A percentile compares a stretch with the other conserved stretches of the same genome.
Evolutionary conservation across 2,329 filamentous ascomycete species (phyloP).

Genomic region (Endothia cerciana): DNA sequence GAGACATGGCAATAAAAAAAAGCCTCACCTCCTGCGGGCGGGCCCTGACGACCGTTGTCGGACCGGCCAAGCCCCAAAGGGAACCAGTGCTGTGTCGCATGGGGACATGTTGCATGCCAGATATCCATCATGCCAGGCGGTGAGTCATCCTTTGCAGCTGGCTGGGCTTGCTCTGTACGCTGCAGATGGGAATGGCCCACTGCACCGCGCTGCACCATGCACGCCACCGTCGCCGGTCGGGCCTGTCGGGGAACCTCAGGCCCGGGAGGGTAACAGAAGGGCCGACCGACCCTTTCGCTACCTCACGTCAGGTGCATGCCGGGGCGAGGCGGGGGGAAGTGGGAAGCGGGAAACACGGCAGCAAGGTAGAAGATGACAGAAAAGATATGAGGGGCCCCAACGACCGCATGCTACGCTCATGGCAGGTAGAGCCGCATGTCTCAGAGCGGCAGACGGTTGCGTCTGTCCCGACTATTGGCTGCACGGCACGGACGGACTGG

Average conservation of each 20-base stretch:
- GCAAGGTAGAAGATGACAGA: background rate
- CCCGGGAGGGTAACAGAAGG: background rate
- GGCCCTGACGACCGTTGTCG: background rate
- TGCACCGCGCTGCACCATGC: slow-evolving; percentile 3
- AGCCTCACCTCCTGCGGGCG: background rate
- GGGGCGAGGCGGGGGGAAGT: too few species aligned
- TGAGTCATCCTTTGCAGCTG: background rate
- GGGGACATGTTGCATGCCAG: slow-evolving; percentile 18
- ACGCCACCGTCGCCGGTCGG: background rate
- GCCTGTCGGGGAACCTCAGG: background rate
- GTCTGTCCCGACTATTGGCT: background rate
- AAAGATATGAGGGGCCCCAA: background rate
- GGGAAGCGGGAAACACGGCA: background rate
- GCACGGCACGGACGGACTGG: slow-evolving; percentile 4
- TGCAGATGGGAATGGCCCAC: slow-evolving; percentile 6
- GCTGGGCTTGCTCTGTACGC: background rate
- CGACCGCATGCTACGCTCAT: background rate
- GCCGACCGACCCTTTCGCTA: background rate
- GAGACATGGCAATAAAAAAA: background rate
- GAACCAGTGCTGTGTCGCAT: slow-evolving; percentile 9
- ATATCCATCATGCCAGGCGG: slow-evolving; percentile 1
- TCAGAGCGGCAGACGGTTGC: slow-evolving; percentile 1
- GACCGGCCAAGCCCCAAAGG: background rate
- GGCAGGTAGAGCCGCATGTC: slow-evolving; percentile 14
- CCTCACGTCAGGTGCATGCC: too few species aligned